Percentiles rank a stretch among this genome's conserved stretches.
phyloP scores from a whole-genome alignment of 805 yeast genomes.

The Schizosaccharomyces cryophilus region DNA sequence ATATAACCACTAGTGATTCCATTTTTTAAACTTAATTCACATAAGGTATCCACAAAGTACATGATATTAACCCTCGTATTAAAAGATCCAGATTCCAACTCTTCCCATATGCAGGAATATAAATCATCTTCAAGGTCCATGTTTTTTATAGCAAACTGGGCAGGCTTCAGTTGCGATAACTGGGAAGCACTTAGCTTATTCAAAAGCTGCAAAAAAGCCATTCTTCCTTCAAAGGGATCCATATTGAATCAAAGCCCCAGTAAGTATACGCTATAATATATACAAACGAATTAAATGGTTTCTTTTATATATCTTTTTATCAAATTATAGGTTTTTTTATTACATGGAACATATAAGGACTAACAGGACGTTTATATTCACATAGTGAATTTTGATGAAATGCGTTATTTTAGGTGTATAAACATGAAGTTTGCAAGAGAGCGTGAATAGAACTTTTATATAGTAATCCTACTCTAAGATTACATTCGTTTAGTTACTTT shows the following conservation, averaged over 20 bases:
- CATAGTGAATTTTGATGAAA: too few species aligned
- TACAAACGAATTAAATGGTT: too few species aligned
- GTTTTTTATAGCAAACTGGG: conserved; percentile 29
- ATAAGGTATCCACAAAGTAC: conserved; percentile 43
- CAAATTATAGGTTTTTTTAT: too few species aligned
- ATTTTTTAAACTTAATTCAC: conserved; percentile 13
- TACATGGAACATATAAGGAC: too few species aligned
- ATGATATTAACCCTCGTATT: conserved; percentile 42
- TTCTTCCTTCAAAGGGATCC: conserved; percentile 76
- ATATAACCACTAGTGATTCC: conserved; percentile 7
- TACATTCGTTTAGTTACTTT: too few species aligned
- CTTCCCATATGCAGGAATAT: conserved; percentile 40
- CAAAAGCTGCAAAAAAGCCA: conserved; percentile 46
- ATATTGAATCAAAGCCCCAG: conserved; percentile 11
- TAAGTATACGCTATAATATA: too few species aligned
- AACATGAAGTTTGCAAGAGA: too few species aligned
- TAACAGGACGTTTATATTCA: too few species aligned
- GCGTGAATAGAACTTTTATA: too few species aligned
- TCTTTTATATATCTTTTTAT: too few species aligned
- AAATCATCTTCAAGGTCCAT: conserved; percentile 40
- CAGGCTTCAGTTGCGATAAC: conserved; percentile 21
- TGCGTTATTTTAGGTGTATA: too few species aligned
- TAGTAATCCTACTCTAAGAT: too few species aligned
- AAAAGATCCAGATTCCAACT: conserved; percentile 23
- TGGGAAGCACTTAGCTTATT: conserved; percentile 38